These are phyloP conservation scores for Russula earlei DNA, from an alignment of 768 basidiomycete genomes.

Conservation along the genomic window DNA sequence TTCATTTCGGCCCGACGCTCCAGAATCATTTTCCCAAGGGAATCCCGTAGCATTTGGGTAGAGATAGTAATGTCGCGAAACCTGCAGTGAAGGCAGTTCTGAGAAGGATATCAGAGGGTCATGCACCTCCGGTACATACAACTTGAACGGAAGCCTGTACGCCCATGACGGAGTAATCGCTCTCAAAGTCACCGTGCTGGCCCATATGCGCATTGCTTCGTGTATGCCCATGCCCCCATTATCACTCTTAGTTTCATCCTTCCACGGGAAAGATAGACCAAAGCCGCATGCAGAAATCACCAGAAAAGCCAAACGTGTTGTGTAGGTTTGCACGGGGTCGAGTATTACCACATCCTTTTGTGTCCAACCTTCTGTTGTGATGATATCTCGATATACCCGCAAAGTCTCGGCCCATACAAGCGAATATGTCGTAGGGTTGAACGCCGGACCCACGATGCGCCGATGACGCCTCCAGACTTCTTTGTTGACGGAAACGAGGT, in stretches of 20 bases:
- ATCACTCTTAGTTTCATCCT: background rate
- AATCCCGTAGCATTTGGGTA: background rate
- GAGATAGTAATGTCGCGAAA: background rate
- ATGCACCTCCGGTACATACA: background rate
- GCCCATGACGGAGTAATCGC: constrained; percentile 1
- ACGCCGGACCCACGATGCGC: constrained; percentile 22
- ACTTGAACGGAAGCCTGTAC: constrained; percentile 5
- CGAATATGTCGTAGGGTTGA: constrained; percentile 20
- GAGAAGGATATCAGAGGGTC: background rate
- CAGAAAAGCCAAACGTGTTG: constrained; percentile 18
- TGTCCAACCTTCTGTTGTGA: constrained; percentile 15
- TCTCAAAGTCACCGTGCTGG: background rate
- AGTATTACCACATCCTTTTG: constrained; percentile 3
- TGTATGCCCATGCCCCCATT: constrained; percentile 9
- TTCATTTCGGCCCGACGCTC: constrained; percentile 13
- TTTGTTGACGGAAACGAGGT: constrained; percentile 15
- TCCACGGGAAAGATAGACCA: constrained; percentile 8
- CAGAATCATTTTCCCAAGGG: background rate
- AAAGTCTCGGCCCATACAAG: constrained; percentile 21
- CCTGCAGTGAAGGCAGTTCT: background rate
- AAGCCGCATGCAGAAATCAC: constrained; percentile 21
- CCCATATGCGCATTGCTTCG: constrained; percentile 4
- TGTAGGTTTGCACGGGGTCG: constrained; percentile 14
- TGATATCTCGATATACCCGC: constrained; percentile 19
- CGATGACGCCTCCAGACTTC: constrained; percentile 21